Percentiles rank a stretch among this genome's conserved stretches.
phyloP scores from a whole-genome alignment of 2,329 filamentous ascomycete species.

The Harringtonia lauricola region DNA sequence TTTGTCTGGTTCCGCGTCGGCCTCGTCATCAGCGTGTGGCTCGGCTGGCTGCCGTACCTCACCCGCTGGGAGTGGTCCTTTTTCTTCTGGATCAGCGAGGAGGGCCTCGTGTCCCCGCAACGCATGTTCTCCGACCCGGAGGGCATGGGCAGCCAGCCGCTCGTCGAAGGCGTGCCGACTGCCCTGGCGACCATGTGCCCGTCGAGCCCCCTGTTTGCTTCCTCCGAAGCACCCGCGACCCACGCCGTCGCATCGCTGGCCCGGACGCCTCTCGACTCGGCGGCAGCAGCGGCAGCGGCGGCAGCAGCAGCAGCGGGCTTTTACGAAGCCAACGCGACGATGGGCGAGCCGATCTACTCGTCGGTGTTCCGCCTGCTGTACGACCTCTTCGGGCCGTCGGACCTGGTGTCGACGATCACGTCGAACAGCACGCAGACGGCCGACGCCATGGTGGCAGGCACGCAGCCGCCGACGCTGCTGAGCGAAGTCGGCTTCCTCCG shows the following conservation, averaged over 20 bases:
- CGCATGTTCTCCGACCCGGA: neutral
- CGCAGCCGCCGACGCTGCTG: constrained; percentile 33
- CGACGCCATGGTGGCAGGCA: constrained; percentile 7
- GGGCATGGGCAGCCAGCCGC: too few species aligned
- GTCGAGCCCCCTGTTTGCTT: constrained; percentile 25
- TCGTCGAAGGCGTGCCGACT: neutral
- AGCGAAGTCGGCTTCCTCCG: constrained; percentile 46
- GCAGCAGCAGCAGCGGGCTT: constrained; percentile 22
- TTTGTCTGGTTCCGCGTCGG: constrained; percentile 68
- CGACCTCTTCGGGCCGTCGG: constrained; percentile 13
- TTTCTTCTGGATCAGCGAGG: constrained; percentile 90
- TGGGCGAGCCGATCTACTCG: constrained; percentile 21
- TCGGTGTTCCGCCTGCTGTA: constrained; percentile 19
- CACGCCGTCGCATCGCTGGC: constrained; percentile 8
- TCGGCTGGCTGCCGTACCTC: constrained; percentile 76
- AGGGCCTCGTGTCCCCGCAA: constrained; percentile 32
- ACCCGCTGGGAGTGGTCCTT: constrained; percentile 90
- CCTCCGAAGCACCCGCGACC: constrained; percentile 26
- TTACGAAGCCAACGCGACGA: constrained; percentile 21
- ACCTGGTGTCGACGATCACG: constrained; percentile 9
- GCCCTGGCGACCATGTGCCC: constrained; percentile 18
- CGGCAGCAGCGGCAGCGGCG: too few species aligned
- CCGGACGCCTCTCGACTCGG: too few species aligned
- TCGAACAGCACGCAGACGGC: constrained; percentile 14
- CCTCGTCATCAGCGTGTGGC: constrained; percentile 78